Evolutionary conservation across 495 filamentous ascomycete genomes (phyloP), one percentile per base, ranked within the genome.

Genomic region (Baudoinia panamericana): DNA sequence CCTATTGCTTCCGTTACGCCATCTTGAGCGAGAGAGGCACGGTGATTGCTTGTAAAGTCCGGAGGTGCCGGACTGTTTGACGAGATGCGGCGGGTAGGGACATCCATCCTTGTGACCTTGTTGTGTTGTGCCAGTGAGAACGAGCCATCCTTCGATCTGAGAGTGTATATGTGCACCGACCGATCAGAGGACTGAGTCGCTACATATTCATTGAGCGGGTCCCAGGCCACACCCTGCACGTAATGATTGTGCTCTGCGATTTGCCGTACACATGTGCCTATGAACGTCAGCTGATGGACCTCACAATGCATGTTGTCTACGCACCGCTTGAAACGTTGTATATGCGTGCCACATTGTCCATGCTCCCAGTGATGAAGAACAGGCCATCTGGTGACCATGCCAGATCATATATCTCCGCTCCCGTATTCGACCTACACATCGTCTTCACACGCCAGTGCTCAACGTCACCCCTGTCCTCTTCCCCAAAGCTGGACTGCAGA

Each of bases 211-310:
- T 99, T 99, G 21, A 93, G 63, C 24, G 90, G 90, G 62, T 99
- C 90, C 90, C 90, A 99, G 1, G 92, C 86, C 13, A 99, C 90
- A 25, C 90, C 90, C 64, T 99, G 90, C 15, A 99, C 90, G 54
- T 95, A 99, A 60, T 99, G 90, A 53, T 88, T 94, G 63, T 99
- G 90, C 57, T 99, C 90, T 29, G 90, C 92, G 48, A 99, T 99
- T 57, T 95, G 88, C 39, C 90, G 78, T 41, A 99, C 80, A 53
- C 87, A 77, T 65, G 80, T 76, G 21, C 90, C 87, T 93, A 45
- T 9, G 37, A 18, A 30, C 22, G n/a, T 45, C 17, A 42, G 46
- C 27, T 15, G 30, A 30, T 17, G 5, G 19, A 4, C 7, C 26
- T 19, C 15, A 36, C 8, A 27, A 2, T 7, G 21, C 4, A 11